Evolutionary conservation across 441 rosid genomes (phyloP).

Genomic region (Erodium texanum): DNA sequence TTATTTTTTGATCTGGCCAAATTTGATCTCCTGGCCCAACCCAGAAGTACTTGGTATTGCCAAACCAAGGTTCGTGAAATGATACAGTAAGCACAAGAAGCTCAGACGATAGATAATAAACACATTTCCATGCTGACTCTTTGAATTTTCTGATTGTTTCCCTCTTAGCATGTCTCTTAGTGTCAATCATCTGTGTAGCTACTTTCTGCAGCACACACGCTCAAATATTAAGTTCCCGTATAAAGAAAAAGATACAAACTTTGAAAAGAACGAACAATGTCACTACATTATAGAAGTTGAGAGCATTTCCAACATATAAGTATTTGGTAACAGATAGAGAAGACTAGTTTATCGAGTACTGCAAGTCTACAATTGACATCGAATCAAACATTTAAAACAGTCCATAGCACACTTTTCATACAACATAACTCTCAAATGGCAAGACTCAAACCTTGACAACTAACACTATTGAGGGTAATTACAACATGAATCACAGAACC

Average conservation of each 20-base stretch:
- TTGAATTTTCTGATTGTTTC: background rate
- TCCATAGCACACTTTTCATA: background rate
- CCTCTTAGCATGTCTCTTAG: background rate
- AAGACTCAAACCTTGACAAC: too few species aligned
- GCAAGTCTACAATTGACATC: background rate
- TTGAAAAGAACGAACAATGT: background rate
- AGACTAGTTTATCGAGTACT: background rate
- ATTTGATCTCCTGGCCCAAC: background rate
- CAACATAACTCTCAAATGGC: background rate
- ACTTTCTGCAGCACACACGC: background rate
- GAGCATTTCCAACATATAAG: background rate
- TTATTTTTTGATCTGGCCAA: background rate
- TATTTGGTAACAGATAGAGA: background rate
- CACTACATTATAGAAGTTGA: background rate
- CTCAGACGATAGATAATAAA: background rate
- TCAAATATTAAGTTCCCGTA: background rate
- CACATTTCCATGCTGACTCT: background rate
- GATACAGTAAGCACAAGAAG: background rate
- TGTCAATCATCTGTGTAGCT: background rate
- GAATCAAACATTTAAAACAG: background rate
- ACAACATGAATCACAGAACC: background rate
- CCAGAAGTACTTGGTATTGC: conserved; percentile 3
- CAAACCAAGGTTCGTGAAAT: background rate
- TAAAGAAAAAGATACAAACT: background rate
- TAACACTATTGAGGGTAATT: background rate